A percentile compares a stretch with the other conserved stretches of the same genome.
phyloP scores from a whole-genome alignment of 2,329 filamentous ascomycete species.

The Colletotrichum sp. region DNA sequence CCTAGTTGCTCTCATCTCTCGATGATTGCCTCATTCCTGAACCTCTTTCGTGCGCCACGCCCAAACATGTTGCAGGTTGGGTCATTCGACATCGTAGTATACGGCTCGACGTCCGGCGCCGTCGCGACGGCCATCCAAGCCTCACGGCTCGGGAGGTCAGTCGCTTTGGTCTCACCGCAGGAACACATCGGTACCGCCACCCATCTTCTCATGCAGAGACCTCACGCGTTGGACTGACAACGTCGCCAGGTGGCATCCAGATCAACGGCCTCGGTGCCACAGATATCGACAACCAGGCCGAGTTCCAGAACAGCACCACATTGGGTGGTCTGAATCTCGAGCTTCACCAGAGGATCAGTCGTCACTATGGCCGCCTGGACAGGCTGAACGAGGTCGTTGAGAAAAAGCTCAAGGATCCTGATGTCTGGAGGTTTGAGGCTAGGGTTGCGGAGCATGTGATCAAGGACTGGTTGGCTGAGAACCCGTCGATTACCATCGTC shows the following conservation, averaged over 20 bases:
- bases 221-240: rapidly evolving
- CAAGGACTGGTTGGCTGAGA: constrained; percentile 19
- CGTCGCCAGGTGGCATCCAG: not conserved
- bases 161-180: not conserved
- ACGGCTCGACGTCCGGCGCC: not conserved
- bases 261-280: not conserved
- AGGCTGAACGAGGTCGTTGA: constrained; percentile 16
- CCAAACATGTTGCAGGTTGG: not conserved
- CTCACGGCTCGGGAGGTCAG: not conserved
- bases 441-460: constrained; percentile 24
- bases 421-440: constrained; percentile 26
- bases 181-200: not conserved
- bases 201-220: not conserved
- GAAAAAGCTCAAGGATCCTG: constrained; percentile 10
- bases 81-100: not conserved
- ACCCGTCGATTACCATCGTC: not conserved
- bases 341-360: constrained; percentile 23
- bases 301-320: not conserved
- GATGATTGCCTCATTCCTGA: not conserved
- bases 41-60: not conserved
- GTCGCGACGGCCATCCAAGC: not conserved
- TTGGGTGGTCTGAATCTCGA: constrained; percentile 18
- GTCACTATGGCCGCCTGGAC: constrained; percentile 19
- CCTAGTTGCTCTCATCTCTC: not conserved
- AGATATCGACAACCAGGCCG: not conserved